Base-by-base conservation (phyloP, 1,139 yeast species). In the Schwanniomyces etchellsii region DNA sequence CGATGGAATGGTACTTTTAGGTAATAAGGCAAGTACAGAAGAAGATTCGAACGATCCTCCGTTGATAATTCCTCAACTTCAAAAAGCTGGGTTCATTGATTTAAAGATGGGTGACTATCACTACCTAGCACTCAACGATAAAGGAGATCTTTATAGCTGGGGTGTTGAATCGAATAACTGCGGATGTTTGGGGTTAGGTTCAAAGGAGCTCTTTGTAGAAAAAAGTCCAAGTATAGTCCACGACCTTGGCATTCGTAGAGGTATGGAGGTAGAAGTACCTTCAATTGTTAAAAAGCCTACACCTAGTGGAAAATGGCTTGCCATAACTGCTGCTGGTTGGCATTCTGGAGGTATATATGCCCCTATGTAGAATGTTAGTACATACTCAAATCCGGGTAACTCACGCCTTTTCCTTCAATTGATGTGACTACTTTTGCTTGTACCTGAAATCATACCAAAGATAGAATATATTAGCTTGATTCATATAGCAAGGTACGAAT, bases 271-370 rank as follows among this genome's bases (percentile, higher is more conserved):
- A n/a, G 7, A 7, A 23, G 25, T 7, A 23, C 89, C 89, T 0
- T 52, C 62, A 1, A 47, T 45, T 22, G 63, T 77, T 4, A 39
- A 38, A 14, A 43, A 42, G 16, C 55, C 60, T 0, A 44, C 48
- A 2, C 38, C 40, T 4, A 50, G 50, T 2, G 76, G 75, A 0
- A 59, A 65, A 42, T 50, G 73, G 73, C 44, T 47, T 38, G 73
- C 74, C 1, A 66, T 78, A 28, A 68, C 82, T 2, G 83, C 86
- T 9, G 75, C 79, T n/a, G 94, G 94, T 2, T 82, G 91, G 93
- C 93, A 82, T 35, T 75, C 86, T 1, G 77, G 79, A 26, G 91
- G 70, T 2, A 50, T 63, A 12, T 58, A 43, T 30, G 48, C 57
- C n/a, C 46, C 50, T 3, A 20, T 13, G 28, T 24, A 28, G n/a